Base-by-base conservation (phyloP, 1,284 basidiomycete genomes). In the Moniliophthora roreri region DNA sequence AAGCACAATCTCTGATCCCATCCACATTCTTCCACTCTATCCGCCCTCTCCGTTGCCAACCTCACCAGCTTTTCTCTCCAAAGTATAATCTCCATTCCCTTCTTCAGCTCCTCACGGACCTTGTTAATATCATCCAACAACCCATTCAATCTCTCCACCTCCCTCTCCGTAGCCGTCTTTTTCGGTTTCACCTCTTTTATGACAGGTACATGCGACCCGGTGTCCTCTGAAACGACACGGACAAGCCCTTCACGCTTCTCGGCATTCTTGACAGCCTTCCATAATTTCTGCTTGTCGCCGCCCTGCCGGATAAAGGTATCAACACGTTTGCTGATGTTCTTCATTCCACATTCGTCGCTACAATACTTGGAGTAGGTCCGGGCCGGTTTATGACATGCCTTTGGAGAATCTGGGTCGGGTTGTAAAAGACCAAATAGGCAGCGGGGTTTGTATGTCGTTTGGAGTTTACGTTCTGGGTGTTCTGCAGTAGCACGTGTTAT, bases 1-100 rank as follows among this genome's bases (percentile, higher is more conserved):
- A 87, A 85, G 56, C 87, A 88, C n/a, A 94, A 72, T 24, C 91
- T 76, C 60, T 85, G 83, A 66, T 94, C 91, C 84, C 91, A 93
- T 1, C 91, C 91, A 69, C 91, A 94, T 58, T 82, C 79, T 9
- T 78, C 79, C 18, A 81, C 65, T 15, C 69, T 68, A 51, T 82
- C 81, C 9, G 85, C 80, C 21, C 87, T 76, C 40, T 80, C 80
- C 7, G 71, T 75, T 7, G 89, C 89, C 32, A 89, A 74, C 50
- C 82, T 77, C 15, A 89, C 68, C 23, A 92, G 64, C 54, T 77
- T 76, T 69, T 87, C 84, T 48, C 89, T 75, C 83, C 85, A 89
- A 2, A 76, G 55, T 6, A 88, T 73, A 36, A 82, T 73, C 52
- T 89, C 87, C 73, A 89, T 76, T 39, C 82, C 84, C 41, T 74